Percentiles rank a stretch among this genome's conserved stretches.
These are phyloP conservation scores for Oropetium thomaeum DNA, from an alignment of 176 grass and related monocot genomes.

Conservation along the genomic window DNA sequence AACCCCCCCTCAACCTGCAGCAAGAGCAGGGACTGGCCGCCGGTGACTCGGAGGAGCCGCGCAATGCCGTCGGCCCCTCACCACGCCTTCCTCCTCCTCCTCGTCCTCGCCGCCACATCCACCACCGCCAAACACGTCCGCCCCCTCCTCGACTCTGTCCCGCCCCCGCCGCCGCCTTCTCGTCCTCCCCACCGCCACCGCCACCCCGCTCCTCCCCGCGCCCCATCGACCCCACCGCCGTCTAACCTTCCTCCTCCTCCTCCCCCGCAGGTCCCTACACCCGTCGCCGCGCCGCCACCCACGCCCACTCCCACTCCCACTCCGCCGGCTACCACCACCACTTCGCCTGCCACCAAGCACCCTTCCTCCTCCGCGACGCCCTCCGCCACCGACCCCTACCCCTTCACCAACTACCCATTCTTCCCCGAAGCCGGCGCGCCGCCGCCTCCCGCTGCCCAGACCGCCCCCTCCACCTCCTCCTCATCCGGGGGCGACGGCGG, in stretches of 20 bases:
- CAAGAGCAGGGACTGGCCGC: not conserved
- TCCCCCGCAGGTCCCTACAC: not conserved
- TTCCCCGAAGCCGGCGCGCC: constrained; percentile 27
- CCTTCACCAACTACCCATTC: constrained; percentile 53
- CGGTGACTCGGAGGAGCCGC: not conserved
- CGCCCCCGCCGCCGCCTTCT: not conserved
- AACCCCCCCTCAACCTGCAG: no score
- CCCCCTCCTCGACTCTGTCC: not conserved
- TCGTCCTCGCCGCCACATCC: not conserved
- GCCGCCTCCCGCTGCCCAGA: not conserved
- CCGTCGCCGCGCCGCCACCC: not conserved
- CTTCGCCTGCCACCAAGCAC: constrained; percentile 12
- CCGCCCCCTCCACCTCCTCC: not conserved
- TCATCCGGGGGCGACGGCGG: not conserved
- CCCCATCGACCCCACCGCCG: not conserved
- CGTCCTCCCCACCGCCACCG: constrained; percentile 19
- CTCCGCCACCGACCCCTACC: constrained; percentile 10
- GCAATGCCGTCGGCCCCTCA: not conserved
- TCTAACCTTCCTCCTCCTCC: not conserved
- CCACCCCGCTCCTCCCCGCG: not conserved
- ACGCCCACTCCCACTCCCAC: not conserved
- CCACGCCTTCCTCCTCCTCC: not conserved
- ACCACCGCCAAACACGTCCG: not conserved
- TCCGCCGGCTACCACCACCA: not conserved
- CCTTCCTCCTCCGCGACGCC: constrained; percentile 32